Conservation (phyloP, 208 protist genomes). For the Wallacemonas sp. region DNA sequence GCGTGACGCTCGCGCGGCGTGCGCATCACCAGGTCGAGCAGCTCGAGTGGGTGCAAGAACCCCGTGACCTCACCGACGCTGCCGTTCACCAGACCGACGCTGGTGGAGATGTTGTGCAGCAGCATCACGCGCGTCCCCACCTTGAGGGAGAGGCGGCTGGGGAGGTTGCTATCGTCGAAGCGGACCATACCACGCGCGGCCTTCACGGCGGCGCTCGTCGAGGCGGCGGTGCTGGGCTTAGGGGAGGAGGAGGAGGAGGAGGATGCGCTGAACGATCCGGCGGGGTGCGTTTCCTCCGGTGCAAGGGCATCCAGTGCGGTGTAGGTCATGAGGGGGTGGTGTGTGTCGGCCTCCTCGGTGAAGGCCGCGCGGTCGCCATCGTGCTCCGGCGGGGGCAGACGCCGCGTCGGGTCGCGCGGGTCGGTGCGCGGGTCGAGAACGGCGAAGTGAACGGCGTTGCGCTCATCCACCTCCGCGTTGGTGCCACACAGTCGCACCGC, state of each 20-base stretch:
- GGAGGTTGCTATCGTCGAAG: conserved; percentile 61
- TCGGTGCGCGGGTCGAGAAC: conserved; percentile 37
- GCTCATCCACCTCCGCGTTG: conserved; percentile 68
- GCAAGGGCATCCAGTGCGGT: not conserved
- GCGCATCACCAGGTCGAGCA: conserved; percentile 51
- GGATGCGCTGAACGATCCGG: conserved; percentile 1
- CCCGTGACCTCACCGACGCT: conserved; percentile 63
- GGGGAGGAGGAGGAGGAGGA: conserved; percentile 34
- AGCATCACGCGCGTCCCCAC: conserved; percentile 76
- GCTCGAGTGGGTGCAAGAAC: conserved; percentile 80
- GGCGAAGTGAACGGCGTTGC: conserved; percentile 62
- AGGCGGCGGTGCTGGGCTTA: not conserved
- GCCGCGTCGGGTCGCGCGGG: conserved; percentile 10
- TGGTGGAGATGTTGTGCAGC: conserved; percentile 62
- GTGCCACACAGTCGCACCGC: conserved; percentile 69
- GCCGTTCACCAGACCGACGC: conserved; percentile 73
- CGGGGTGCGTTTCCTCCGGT: not conserved
- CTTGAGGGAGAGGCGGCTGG: conserved; percentile 49
- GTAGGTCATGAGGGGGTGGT: not conserved
- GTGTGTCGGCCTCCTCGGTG: not conserved
- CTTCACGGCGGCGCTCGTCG: not conserved
- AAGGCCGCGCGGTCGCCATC: not conserved
- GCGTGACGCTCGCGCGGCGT: conserved; percentile 22
- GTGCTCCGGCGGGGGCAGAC: not conserved
- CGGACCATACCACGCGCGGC: conserved; percentile 23